Base-by-base conservation (phyloP, 139 green algal species). In the Micractinium sp. region DNA sequence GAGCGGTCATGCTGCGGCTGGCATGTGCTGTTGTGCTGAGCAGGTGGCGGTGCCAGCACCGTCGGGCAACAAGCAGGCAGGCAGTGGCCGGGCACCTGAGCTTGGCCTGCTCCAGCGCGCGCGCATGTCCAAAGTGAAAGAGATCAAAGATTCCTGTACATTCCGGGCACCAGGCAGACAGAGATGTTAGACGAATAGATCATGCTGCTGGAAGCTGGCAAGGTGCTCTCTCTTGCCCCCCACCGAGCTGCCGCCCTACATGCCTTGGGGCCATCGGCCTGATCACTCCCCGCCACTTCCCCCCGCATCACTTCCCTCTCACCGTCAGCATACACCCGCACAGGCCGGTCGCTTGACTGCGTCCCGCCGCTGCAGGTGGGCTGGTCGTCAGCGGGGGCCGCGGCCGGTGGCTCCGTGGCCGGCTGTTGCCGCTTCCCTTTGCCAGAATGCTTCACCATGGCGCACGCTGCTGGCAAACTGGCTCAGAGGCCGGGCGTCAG, bases 81-180 rank as follows among this genome's bases (percentile, higher is more conserved):
- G 25, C 27, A 33, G 66, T 22, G 27, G 66, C 66, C 12, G 19
- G 75, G 63, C 47, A 92, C 81, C 82, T 78, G 47, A 97, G 96
- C 88, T 99, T 99, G 14, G 96, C 96, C 88, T 99, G 96, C 92
- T 99, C 96, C 78, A 99, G 89, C 3, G 96, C 95, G n/a, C 93
- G 87, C 0, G 96, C 96, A 75, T 99, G 96, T 0, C 96, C 96
- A 91, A 98, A 98, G 89, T 98, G 96, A 80, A 98, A 98, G 39
- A 98, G 88, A 87, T 98, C 96, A 66, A 97, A 98, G 79, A 98
- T 97, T 23, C 95, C 95, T 97, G 94, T 73, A 36, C 36, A 18
- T 2, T 20, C 29, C 25, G 14, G 60, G 56, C n/a, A n/a, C n/a
- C n/a, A n/a, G 38, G 80, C 22, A 29, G 47, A 35, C 31, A 36